Evolutionary conservation across 768 basidiomycete genomes (phyloP), one percentile per base, ranked within the genome.

Genomic region (Plicaturopsis crispa): DNA sequence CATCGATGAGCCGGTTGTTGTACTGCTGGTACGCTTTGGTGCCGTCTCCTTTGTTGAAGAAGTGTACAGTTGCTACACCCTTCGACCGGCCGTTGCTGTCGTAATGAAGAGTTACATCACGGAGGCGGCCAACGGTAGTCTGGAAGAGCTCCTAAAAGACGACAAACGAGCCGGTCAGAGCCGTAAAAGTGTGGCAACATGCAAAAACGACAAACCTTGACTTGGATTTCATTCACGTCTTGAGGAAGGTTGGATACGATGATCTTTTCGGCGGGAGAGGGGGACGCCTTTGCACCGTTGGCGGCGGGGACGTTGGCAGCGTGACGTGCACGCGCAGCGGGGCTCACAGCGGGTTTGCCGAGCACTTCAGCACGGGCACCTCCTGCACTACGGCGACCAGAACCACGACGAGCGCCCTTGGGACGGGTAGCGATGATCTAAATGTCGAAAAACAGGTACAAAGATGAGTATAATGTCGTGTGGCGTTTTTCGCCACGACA

Each of bases 1-100:
- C 91, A 84, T 99, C 96, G 79, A 99, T 93, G 68, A 98, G 85
- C 60, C 96, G 84, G 69, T 88, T 89, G 76, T 99, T 90, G 72
- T 98, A 99, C 48, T 88, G 78, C 51, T 84, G 74, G 62, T 81
- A 92, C 3, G 96, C 96, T 72, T 84, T 89, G 57, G 79, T 79
- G 42, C 84, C 96, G 54, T 93, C 90, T 42, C 91, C 93, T 54
- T 81, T 84, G 53, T 74, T 77, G 51, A 70, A 68, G 73, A 98
- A 98, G 50, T 78, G 69, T 41, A 99, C 83, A 11, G 84, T 75
- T 24, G 94, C 94, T 44, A 82, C 71, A 41, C 96, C 96, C 57
- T 92, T 94, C 33, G 88, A 92, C 50, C 84, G 81, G 34, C 96
- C 96, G 42, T 70, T 60, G 33, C 75, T 65, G 65, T 93, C 87